Percentiles rank a stretch among this genome's conserved stretches.
Evolutionary conservation across 306 rosid species (phyloP).

Genomic region (Pterocarpus santalinus): DNA sequence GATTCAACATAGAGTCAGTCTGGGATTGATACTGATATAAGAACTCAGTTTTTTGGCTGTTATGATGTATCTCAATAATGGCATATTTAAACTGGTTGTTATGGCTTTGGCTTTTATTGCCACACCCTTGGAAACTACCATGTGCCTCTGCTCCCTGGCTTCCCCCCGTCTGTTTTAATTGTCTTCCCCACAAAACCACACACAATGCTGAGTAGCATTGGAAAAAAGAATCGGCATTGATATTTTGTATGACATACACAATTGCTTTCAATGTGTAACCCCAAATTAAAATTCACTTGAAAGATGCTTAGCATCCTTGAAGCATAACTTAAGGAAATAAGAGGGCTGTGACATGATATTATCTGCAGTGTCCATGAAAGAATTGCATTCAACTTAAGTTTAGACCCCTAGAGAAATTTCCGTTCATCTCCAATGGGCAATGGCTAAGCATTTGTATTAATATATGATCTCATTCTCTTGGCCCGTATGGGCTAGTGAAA

Average conservation of each 20-base stretch:
- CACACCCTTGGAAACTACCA: constrained; percentile 41
- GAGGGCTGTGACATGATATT: neutral
- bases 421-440: neutral
- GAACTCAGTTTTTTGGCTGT: constrained; percentile 23
- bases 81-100: constrained; percentile 40
- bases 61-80: constrained; percentile 34
- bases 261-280: neutral
- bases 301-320: constrained; percentile 22
- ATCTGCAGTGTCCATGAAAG: constrained; percentile 17
- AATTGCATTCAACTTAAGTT: neutral
- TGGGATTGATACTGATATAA: constrained; percentile 31
- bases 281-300: neutral
- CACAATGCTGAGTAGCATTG: constrained; percentile 18
- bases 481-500: neutral
- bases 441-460: neutral
- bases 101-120: constrained; percentile 48
- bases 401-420: too few species aligned
- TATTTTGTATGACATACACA: neutral
- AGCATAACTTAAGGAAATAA: constrained; percentile 1
- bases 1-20: constrained; percentile 14
- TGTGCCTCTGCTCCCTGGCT: constrained; percentile 45
- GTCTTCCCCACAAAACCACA: constrained; percentile 36
- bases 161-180: constrained; percentile 17
- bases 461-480: neutral
- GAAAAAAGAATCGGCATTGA: constrained; percentile 9